Percentiles rank a stretch among this genome's conserved stretches.
Conservation (phyloP, 495 filamentous ascomycete species). For the Pseudevernia furfuracea region DNA sequence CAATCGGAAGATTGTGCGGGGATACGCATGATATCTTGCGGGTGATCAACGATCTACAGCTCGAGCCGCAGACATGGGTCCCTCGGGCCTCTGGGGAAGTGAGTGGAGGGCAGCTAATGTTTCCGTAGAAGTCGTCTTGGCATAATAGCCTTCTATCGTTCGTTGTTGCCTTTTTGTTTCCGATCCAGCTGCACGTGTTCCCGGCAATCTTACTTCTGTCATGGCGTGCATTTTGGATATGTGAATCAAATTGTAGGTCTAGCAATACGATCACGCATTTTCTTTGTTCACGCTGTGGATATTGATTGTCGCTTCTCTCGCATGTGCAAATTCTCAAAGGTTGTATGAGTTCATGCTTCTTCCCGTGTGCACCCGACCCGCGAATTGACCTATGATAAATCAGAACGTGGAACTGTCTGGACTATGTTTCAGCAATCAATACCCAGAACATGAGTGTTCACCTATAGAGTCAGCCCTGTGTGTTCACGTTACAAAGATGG, state of each 20-base stretch:
- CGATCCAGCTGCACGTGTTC: conserved; percentile 3
- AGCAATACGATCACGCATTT: not conserved
- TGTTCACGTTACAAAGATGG: not conserved
- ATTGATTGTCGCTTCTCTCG: not conserved
- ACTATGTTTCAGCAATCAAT: not conserved
- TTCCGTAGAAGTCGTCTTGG: conserved; percentile 2
- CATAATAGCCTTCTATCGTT: not conserved
- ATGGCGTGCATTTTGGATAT: not conserved
- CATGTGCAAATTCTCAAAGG: not conserved
- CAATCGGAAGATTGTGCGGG: not conserved
- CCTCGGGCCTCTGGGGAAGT: not conserved
- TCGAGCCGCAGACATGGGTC: not conserved
- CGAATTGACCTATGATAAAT: conserved; percentile 2
- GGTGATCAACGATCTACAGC: not conserved
- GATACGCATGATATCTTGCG: not conserved
- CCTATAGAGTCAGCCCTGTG: not conserved
- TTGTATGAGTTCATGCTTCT: conserved; percentile 1
- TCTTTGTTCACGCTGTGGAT: not conserved
- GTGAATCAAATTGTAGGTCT: not conserved
- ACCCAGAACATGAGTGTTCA: not conserved
- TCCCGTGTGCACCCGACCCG: not conserved
- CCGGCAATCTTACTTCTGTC: not conserved
- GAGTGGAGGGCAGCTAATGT: not conserved
- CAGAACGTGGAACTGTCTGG: conserved; percentile 1
- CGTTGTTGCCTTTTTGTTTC: conserved; percentile 2